Percentiles rank a stretch among this genome's conserved stretches.
These are phyloP conservation scores for Clonostachys rhizophaga DNA, from an alignment of 2,329 filamentous ascomycete species.

Conservation along the genomic window DNA sequence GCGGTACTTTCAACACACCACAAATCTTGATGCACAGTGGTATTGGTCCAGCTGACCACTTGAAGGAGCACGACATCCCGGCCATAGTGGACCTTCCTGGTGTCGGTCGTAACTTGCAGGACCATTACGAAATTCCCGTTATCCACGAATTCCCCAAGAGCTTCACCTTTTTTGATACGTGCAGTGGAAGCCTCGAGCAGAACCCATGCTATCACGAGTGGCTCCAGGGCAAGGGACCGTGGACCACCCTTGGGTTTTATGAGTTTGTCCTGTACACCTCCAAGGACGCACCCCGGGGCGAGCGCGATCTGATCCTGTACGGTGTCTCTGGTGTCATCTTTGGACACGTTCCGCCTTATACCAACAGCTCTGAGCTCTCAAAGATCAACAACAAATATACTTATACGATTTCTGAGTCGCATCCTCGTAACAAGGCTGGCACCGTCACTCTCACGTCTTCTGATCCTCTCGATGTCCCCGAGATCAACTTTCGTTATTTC, in stretches of 20 bases:
- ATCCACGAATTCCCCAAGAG: constrained; percentile 20
- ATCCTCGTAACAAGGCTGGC: constrained; percentile 22
- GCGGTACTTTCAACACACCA: constrained; percentile 39
- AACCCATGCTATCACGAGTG: constrained; percentile 7
- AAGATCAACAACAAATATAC: constrained; percentile 13
- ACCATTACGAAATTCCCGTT: constrained; percentile 23
- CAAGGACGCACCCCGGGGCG: constrained; percentile 1
- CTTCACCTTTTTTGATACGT: constrained; percentile 17
- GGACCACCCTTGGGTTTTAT: constrained; percentile 9
- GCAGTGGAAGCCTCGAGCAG: constrained; percentile 4
- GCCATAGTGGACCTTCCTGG: constrained; percentile 54
- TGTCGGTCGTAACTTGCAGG: constrained; percentile 46
- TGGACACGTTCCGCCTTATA: constrained; percentile 19
- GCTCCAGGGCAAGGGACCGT: constrained; percentile 15
- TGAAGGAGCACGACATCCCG: constrained; percentile 36
- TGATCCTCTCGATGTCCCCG: constrained; percentile 45
- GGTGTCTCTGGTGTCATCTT: constrained; percentile 17
- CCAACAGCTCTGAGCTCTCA: constrained; percentile 11
- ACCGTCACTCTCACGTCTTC: constrained; percentile 43
- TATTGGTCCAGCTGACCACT: constrained; percentile 32
- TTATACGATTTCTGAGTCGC: constrained; percentile 4
- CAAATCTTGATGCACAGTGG: constrained; percentile 40
- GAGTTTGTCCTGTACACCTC: constrained; percentile 20
- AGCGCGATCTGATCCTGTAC: constrained; percentile 21
- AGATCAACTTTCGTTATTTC: constrained; percentile 46